Percentiles rank a stretch among this genome's conserved stretches.
These are phyloP conservation scores for Colletotrichum zoysiae DNA, from an alignment of 2,329 filamentous ascomycete genomes.

Conservation along the genomic window DNA sequence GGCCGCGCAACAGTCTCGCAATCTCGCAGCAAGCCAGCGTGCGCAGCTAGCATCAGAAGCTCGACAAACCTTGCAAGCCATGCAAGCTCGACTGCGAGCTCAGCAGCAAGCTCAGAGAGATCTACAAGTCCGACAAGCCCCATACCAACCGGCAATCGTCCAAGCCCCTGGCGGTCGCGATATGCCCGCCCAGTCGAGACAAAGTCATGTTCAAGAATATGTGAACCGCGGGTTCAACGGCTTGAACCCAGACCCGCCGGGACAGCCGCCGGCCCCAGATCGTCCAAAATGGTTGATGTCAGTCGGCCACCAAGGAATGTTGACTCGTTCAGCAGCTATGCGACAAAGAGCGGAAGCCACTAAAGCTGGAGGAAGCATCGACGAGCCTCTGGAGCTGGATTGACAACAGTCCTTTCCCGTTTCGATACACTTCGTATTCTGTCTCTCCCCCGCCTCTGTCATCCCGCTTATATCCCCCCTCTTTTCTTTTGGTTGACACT, in stretches of 20 bases:
- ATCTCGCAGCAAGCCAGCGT: neutral
- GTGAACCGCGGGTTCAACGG: neutral
- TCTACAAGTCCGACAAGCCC: neutral
- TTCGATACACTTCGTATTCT: neutral
- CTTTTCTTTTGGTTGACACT: neutral
- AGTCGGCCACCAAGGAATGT: neutral
- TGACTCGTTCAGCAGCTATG: too few relatives aligned
- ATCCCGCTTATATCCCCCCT: too few relatives aligned
- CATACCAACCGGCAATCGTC: neutral
- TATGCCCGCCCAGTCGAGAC: neutral
- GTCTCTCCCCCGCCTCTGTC: too few relatives aligned
- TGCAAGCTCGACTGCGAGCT: neutral
- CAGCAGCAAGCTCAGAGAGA: neutral
- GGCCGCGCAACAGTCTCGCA: neutral
- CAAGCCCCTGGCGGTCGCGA: too few relatives aligned
- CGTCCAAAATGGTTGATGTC: conserved; percentile 2
- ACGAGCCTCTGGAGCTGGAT: neutral
- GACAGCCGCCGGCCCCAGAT: neutral
- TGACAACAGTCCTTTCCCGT: neutral
- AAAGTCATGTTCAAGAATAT: too few relatives aligned
- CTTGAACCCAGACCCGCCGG: neutral
- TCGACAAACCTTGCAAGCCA: neutral
- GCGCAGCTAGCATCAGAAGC: neutral
- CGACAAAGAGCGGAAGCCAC: neutral
- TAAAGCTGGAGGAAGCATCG: neutral